These are phyloP conservation scores for Thymus mandschuricus DNA, from an alignment of 257 asterid species.

Conservation along the genomic window DNA sequence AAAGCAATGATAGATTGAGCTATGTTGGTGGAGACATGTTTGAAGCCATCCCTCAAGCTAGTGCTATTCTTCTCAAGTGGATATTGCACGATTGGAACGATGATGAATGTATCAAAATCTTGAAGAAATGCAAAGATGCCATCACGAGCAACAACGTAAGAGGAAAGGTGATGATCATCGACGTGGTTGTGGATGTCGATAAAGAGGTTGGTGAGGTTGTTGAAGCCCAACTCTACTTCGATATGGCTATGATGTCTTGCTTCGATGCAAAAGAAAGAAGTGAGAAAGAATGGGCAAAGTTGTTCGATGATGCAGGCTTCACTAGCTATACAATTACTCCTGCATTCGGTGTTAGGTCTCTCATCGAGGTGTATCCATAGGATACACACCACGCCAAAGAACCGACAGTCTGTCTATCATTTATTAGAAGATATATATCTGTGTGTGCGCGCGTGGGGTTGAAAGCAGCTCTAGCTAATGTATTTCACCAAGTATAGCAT, in stretches of 20 bases:
- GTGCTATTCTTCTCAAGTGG: constrained; percentile 36
- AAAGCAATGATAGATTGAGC: constrained; percentile 21
- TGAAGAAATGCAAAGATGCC: constrained; percentile 42
- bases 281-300: constrained; percentile 46
- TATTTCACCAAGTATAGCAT: constrained; percentile 3
- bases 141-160: constrained; percentile 23
- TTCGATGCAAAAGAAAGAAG: constrained; percentile 40
- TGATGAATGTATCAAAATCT: constrained; percentile 7
- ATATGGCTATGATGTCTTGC: constrained; percentile 35
- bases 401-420: background rate
- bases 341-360: constrained; percentile 42
- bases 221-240: constrained; percentile 28
- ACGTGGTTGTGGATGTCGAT: constrained; percentile 33
- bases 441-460: too few species aligned
- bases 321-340: constrained; percentile 35
- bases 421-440: background rate
- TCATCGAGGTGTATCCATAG: constrained; percentile 44
- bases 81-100: constrained; percentile 32
- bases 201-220: constrained; percentile 2
- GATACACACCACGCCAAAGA: background rate
- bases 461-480: background rate
- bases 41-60: constrained; percentile 27
- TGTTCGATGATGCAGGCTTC: constrained; percentile 43
- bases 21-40: constrained; percentile 33
- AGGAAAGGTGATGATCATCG: constrained; percentile 40